A percentile compares a stretch with the other conserved stretches of the same genome.
Conservation (phyloP, 768 basidiomycete species). For the Trichaptum fuscoviolaceum region DNA sequence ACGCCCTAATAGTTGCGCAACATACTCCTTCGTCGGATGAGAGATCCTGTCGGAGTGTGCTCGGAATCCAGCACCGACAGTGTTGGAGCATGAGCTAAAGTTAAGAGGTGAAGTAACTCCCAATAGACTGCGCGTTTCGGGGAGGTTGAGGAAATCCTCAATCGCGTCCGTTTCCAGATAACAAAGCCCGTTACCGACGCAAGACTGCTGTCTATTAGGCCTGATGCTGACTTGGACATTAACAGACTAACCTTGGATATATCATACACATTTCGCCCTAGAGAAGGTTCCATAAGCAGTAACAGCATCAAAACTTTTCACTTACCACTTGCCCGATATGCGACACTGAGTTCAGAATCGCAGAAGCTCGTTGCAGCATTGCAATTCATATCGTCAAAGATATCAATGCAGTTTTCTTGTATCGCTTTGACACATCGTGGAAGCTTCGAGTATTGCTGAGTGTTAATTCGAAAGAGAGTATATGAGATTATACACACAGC, state of each 20-base stretch:
- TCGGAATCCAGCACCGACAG: conserved; percentile 47
- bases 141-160: conserved; percentile 40
- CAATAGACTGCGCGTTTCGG: conserved; percentile 36
- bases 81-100: conserved; percentile 52
- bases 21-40: conserved; percentile 56
- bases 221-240: background rate
- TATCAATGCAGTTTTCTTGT: conserved; percentile 53
- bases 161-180: conserved; percentile 37
- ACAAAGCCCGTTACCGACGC: conserved; percentile 24
- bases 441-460: conserved; percentile 34
- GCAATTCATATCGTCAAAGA: conserved; percentile 63
- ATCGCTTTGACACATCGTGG: conserved; percentile 62
- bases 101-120: conserved; percentile 44
- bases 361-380: conserved; percentile 64
- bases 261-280: conserved; percentile 46
- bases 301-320: conserved; percentile 2
- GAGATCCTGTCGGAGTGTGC: conserved; percentile 52
- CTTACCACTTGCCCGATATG: conserved; percentile 36
- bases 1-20: conserved; percentile 65
- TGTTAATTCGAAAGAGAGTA: background rate
- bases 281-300: background rate
- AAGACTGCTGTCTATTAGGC: background rate
- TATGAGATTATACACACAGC: conserved; percentile 29
- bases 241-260: conserved; percentile 43
- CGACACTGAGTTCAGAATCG: conserved; percentile 42